phyloP scores from a whole-genome alignment of 2,329 filamentous ascomycete genomes.

The Cryphonectria japonica region DNA sequence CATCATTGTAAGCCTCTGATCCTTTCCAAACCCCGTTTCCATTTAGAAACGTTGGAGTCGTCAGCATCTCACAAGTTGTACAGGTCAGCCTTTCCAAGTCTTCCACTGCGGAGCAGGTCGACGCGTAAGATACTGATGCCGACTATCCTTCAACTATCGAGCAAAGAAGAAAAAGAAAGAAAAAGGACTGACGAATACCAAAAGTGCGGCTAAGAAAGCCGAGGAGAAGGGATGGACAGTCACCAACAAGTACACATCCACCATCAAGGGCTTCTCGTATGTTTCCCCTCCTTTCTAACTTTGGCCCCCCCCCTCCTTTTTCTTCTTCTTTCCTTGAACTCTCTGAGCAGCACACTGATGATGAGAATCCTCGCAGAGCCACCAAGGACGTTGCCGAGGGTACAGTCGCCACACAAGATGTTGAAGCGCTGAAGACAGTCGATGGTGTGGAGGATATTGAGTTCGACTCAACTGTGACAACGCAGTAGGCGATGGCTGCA shows the following conservation, averaged over 20 bases:
- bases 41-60: not conserved
- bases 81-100: constrained; percentile 19
- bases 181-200: not conserved
- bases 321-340: not conserved
- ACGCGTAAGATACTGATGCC: constrained; percentile 25
- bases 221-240: constrained; percentile 80
- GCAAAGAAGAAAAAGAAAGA: not conserved
- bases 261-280: constrained; percentile 94
- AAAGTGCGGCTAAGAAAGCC: constrained; percentile 77
- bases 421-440: constrained; percentile 60
- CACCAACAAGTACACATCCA: constrained; percentile 72
- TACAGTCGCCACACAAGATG: constrained; percentile 54
- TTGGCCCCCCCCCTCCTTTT: not conserved
- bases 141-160: not conserved
- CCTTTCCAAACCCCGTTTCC: not conserved
- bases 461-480: constrained; percentile 70
- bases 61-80: constrained; percentile 15
- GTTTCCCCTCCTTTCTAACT: constrained; percentile 40
- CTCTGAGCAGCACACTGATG: constrained; percentile 15
- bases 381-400: constrained; percentile 77
- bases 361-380: not conserved
- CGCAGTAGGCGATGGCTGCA: constrained; percentile 58
- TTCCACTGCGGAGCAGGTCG: constrained; percentile 26
- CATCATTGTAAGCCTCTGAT: constrained; percentile 53
- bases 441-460: constrained; percentile 78